Base-by-base conservation (phyloP, 1,284 basidiomycete genomes). In the Phaffia rhodozyma region DNA sequence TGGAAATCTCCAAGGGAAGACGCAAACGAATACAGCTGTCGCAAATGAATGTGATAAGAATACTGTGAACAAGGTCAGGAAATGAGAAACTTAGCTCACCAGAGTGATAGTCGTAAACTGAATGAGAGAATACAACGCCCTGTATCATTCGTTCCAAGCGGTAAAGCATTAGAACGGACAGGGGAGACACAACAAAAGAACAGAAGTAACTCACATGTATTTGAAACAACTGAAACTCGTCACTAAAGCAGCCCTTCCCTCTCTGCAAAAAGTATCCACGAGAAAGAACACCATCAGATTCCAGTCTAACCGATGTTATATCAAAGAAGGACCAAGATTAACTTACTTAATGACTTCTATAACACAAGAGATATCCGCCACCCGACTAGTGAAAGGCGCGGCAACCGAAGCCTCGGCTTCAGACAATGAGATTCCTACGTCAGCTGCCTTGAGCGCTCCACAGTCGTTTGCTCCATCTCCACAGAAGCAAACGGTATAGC, bases 191-290 rank as follows among this genome's bases (percentile, higher is more conserved):
- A 50, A 32, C 29, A 65, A 21, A 51, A 23, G 5, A 48, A 25
- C 54, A 27, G 68, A 67, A 20, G 6, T 1, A 30, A 79, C 87
- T 76, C 71, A 90, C 92, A 97, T 97, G 72, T 94, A 97, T 78
- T 97, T 97, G 84, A 99, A 99, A 78, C 96, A 98, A 70, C 90
- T 92, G 77, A 99, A 99, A 72, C 89, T 93, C 1, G 94, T 98
- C 60, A 97, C 94, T 60, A 99, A 79, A 2, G 96, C 93, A 6
- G 91, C 91, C 55, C 96, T 81, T 0, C 96, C 96, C 73, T 97
- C 92, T 70, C 72, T 73, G 66, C n/a, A 54, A 60, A 23, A 43
- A 16, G 38, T 43, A 43, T 43, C 2, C 2, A n/a, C 13, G 21
- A 30, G 47, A 58, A 25, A 11, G 16, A 50, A 49, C 43, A 52